Percentiles rank a stretch among this genome's conserved stretches.
Conservation (phyloP, 352 stramenopile species). For the Pythium aristosporum region DNA sequence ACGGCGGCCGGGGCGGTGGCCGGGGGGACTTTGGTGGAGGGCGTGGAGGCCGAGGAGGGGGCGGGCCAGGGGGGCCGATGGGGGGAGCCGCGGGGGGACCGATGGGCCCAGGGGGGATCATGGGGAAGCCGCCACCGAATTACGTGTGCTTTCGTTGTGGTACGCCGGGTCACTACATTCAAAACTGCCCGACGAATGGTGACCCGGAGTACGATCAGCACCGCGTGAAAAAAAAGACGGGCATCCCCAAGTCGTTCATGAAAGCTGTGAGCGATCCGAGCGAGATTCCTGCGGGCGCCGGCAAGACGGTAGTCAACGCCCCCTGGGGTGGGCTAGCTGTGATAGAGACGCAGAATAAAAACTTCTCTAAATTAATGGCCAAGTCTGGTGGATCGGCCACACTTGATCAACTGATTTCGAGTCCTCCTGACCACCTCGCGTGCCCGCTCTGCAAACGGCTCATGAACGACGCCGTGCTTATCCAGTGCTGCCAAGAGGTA, state of each 20-base stretch:
- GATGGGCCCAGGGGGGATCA: conserved; percentile 28
- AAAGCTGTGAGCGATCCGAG: conserved; percentile 84
- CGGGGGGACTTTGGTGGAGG: conserved; percentile 29
- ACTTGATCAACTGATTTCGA: conserved; percentile 90
- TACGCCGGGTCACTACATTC: conserved; percentile 84
- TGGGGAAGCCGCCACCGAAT: conserved; percentile 71
- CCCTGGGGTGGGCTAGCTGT: conserved; percentile 85
- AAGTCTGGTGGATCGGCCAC: conserved; percentile 85
- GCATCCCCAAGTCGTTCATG: conserved; percentile 89
- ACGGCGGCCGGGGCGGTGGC: conserved; percentile 16
- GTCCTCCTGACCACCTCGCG: conserved; percentile 86
- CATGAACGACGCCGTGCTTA: conserved; percentile 87
- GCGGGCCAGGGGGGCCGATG: conserved; percentile 37
- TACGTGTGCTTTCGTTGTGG: conserved; percentile 88
- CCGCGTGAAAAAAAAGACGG: conserved; percentile 86
- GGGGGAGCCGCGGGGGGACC: conserved; percentile 36
- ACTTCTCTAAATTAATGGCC: conserved; percentile 91
- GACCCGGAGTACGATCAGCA: conserved; percentile 88
- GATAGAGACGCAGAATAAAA: conserved; percentile 90
- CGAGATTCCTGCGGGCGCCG: conserved; percentile 77
- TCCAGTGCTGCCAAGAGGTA: conserved; percentile 89
- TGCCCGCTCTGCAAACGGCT: conserved; percentile 87
- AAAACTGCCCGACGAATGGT: conserved; percentile 88
- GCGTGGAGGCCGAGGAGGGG: conserved; percentile 14
- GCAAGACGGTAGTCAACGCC: conserved; percentile 87